phyloP scores from a whole-genome alignment of 345 rosid species.

The Populus deltoides region DNA sequence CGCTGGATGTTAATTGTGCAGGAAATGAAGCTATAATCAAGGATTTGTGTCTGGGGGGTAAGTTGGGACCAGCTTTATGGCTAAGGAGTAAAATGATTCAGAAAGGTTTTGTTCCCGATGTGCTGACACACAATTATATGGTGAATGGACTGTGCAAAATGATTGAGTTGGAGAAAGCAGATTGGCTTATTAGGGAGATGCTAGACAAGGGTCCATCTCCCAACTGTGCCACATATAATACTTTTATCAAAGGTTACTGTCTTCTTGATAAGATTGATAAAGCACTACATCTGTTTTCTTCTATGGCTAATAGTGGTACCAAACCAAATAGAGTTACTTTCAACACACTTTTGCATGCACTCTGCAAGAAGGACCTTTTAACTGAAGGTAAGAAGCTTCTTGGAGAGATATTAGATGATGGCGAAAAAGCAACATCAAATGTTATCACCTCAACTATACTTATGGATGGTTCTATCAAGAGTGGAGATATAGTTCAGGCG shows the following conservation, averaged over 20 bases:
- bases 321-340: conserved; percentile 59
- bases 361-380: conserved; percentile 57
- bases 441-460: conserved; percentile 57
- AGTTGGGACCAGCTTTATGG: conserved; percentile 63
- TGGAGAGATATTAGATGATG: conserved; percentile 37
- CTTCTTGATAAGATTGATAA: conserved; percentile 45
- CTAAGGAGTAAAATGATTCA: conserved; percentile 51
- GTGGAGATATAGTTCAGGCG: conserved; percentile 48
- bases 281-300: conserved; percentile 48
- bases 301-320: conserved; percentile 49
- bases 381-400: conserved; percentile 50
- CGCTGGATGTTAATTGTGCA: conserved; percentile 26
- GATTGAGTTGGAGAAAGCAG: conserved; percentile 51
- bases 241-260: conserved; percentile 58
- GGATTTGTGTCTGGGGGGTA: conserved; percentile 57
- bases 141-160: conserved; percentile 54
- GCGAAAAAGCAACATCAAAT: conserved; percentile 34
- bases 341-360: conserved; percentile 59
- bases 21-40: conserved; percentile 34
- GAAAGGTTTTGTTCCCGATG: conserved; percentile 52
- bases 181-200: conserved; percentile 63
- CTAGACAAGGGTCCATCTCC: conserved; percentile 62
- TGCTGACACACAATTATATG: conserved; percentile 63
- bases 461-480: conserved; percentile 69
- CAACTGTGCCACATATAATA: conserved; percentile 59